Conservation (phyloP, 2,329 filamentous ascomycete species). For the Coniochaeta sp. region DNA sequence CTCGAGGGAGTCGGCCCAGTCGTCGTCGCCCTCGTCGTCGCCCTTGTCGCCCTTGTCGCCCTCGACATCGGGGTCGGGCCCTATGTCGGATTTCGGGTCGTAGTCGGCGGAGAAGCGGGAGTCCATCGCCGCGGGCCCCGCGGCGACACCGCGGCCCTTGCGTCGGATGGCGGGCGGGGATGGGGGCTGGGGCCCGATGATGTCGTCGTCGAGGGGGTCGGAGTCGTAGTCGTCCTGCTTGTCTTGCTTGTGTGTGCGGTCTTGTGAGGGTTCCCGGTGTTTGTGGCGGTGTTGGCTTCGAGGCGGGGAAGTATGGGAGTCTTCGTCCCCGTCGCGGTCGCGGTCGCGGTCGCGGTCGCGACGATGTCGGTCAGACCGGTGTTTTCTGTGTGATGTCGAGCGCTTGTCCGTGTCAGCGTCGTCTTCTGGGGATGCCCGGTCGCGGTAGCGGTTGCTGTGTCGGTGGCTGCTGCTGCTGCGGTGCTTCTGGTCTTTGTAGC, state of each 20-base stretch:
- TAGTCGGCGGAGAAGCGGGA: constrained; percentile 66
- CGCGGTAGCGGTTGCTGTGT: constrained; percentile 1
- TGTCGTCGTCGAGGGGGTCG: constrained; percentile 65
- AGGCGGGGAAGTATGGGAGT: not conserved
- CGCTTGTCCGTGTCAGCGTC: not conserved
- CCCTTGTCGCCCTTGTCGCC: no score
- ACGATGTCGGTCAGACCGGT: not conserved
- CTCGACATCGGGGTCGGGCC: constrained; percentile 36
- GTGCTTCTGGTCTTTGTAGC: constrained; percentile 2
- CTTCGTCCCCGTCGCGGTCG: not conserved
- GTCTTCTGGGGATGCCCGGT: not conserved
- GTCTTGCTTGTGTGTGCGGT: constrained; percentile 13
- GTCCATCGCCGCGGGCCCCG: constrained; percentile 63
- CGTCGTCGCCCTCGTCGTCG: no score
- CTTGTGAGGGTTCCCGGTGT: not conserved
- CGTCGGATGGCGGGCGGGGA: constrained; percentile 35
- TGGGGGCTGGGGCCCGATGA: constrained; percentile 68
- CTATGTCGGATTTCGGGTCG: constrained; percentile 49
- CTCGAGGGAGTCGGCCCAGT: constrained; percentile 78
- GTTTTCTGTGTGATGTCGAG: not conserved
- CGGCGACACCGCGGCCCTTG: constrained; percentile 65
- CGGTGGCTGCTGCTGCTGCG: not conserved
- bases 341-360: not conserved
- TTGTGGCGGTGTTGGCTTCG: constrained; percentile 6
- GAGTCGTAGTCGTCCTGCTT: no score